Evolutionary conservation across 1,284 basidiomycete genomes (phyloP).

Genomic region (Entoloma clypeatum): DNA sequence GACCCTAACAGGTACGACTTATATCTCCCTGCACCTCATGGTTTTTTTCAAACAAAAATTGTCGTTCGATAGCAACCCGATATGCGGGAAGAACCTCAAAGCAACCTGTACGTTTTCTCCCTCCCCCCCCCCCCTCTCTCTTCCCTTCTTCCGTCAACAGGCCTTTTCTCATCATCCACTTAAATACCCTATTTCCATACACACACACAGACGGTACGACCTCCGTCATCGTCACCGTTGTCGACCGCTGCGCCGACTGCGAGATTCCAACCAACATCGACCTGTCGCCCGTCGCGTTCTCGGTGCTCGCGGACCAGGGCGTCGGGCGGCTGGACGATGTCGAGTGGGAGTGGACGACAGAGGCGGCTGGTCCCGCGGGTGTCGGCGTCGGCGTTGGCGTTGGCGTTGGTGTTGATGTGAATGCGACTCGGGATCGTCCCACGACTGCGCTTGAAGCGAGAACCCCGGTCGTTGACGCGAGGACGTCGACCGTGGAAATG

Average conservation of each 20-base stretch:
- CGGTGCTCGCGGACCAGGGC: conserved; percentile 15
- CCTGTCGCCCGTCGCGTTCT: conserved; percentile 22
- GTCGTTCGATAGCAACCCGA: conserved; percentile 18
- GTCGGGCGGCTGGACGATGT: conserved; percentile 21
- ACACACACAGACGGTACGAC: conserved; percentile 20
- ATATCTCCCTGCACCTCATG: background rate
- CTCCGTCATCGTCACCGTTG: conserved; percentile 22
- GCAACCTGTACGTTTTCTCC: conserved; percentile 14
- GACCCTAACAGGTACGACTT: conserved; percentile 15
- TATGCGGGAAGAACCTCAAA: conserved; percentile 20
- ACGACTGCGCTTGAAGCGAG: no score
- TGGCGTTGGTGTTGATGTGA: no score
- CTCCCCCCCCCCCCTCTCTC: background rate
- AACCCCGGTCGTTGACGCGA: no score
- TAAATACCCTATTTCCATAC: background rate
- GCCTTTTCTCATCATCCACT: no score
- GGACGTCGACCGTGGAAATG: no score
- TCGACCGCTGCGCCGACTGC: conserved; percentile 24
- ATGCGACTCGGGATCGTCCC: no score
- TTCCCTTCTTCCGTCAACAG: background rate
- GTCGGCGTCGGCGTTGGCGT: no score
- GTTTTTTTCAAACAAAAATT: background rate
- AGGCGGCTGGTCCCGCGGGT: conserved; percentile 1
- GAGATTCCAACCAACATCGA: conserved; percentile 17
- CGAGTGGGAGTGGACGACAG: conserved; percentile 17